Evolutionary conservation across 768 basidiomycete genomes (phyloP), one percentile per base, ranked within the genome.

Genomic region (Cystobasidiopsis lactophilus): DNA sequence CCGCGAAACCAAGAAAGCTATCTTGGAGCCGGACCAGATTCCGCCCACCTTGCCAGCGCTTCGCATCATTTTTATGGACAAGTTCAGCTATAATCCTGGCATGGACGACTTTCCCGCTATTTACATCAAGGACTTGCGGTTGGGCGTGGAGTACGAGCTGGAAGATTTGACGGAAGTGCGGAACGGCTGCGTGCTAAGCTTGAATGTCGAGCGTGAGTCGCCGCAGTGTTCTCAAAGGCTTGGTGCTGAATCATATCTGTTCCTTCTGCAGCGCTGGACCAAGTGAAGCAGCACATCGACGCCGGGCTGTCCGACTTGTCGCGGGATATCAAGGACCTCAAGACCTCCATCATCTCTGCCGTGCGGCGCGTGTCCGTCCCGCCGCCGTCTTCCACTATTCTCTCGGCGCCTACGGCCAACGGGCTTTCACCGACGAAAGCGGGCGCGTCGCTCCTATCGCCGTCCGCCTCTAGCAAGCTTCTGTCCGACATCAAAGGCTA

Each of bases 211-310:
- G 74, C 84, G 91, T 95, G 67, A 68, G 89, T 77, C 11, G 19
- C n/a, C 2, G 3, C 14, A 35, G 26, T 52, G 27, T 24, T n/a
- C 23, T 48, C 24, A n/a, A n/a, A n/a, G 21, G 27, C 16, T 3
- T 4, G 29, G 19, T 30, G 27, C 27, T 19, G 27, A 21, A 16
- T 13, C 14, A 3, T 40, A 16, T 0, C 18, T 23, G 11, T 40
- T 40, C 19, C n/a, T 58, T 21, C 9, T n/a, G 10, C 44, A 98
- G 91, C 86, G 23, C 78, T 96, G 51, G 89, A 98, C 67, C 91
- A 96, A 65, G 91, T 98, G 66, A 95, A 91, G 65, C 86, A 95
- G 63, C 91, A 98, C 64, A 89, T 98, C 59, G 91, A 98, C 62
- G 62, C 77, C 2, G 88, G 91, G 61, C 89, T 98, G 56, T 78